These are phyloP conservation scores for Coprinopsis strossmayeri DNA, from an alignment of 768 basidiomycete genomes.

Conservation along the genomic window DNA sequence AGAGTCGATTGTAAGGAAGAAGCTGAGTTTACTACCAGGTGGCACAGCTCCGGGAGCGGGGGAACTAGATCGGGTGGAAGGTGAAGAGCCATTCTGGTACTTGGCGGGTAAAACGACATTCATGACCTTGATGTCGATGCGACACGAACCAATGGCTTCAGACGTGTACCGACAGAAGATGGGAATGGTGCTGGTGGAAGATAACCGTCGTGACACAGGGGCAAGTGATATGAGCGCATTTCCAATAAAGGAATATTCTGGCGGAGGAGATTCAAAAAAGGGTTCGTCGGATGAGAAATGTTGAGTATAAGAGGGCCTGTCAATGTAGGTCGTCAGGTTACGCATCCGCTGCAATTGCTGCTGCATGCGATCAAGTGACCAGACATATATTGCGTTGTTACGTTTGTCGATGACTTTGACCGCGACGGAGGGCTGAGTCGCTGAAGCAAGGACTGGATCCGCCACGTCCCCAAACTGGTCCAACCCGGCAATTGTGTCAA, in stretches of 20 bases:
- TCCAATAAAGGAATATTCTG: slow-evolving; percentile 90
- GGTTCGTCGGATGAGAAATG: slow-evolving; percentile 93
- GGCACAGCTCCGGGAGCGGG: slow-evolving; percentile 65
- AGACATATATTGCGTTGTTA: slow-evolving; percentile 82
- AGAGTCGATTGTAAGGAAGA: slow-evolving; percentile 79
- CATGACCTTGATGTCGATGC: slow-evolving; percentile 76
- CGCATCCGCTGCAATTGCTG: slow-evolving; percentile 92
- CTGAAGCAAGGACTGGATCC: slow-evolving; percentile 70
- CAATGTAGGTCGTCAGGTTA: slow-evolving; percentile 83
- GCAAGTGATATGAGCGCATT: slow-evolving; percentile 78
- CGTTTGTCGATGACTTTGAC: slow-evolving; percentile 89
- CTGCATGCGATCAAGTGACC: slow-evolving; percentile 85
- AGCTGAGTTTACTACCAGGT: slow-evolving; percentile 74
- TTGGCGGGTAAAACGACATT: slow-evolving; percentile 59
- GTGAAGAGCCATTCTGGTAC: slow-evolving; percentile 52
- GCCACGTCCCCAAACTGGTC: slow-evolving; percentile 91
- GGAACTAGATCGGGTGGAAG: slow-evolving; percentile 52
- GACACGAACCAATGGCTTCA: slow-evolving; percentile 93
- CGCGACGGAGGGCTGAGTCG: slow-evolving; percentile 76
- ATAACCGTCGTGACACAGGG: slow-evolving; percentile 69
- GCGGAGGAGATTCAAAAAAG: slow-evolving; percentile 84
- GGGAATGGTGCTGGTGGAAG: slow-evolving; percentile 70
- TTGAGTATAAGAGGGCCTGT: slow-evolving; percentile 87
- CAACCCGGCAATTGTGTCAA: slow-evolving; percentile 80
- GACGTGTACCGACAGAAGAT: slow-evolving; percentile 93